Base-by-base conservation (phyloP, 768 basidiomycete genomes). In the Mrakia gelida region DNA sequence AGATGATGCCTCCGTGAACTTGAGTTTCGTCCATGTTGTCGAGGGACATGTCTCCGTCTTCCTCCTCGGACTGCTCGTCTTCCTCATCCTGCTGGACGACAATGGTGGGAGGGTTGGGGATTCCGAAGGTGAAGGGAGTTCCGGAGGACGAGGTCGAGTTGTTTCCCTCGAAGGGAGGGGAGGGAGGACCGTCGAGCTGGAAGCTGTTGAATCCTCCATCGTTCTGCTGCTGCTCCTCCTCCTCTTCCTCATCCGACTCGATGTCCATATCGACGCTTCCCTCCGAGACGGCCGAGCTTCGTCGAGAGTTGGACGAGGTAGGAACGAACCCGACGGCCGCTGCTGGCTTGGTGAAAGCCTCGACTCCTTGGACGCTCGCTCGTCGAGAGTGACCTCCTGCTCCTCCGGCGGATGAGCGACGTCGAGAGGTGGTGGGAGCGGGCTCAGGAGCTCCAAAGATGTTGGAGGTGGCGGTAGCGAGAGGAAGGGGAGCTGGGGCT, bases 261-360 rank as follows among this genome's bases (percentile, higher is more conserved):
- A 81, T 76, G 54, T 80, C 83, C 77, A 84, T 80, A 32, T 84
- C 84, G 80, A 83, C 72, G n/a, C 61, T 65, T 28, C 77, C 77
- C 52, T 78, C 77, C n/a, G 71, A 73, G 45, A 61, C 77, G 28
- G 73, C 65, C 23, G 72, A 73, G 77, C 63, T 73, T 23, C 77
- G n/a, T 67, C 49, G 13, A 26, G 63, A 54, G 43, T 23, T 32
- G 49, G 38, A 38, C 0, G 62, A 45, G 43, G 28, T 72, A 18
- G 63, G 62, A 21, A 67, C 75, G 63, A 45, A 75, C 9, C 67
- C 67, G 34, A 70, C 67, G 38, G 67, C 34, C 1, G 65, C 65
- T 21, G 65, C 32, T 52, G 49, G 41, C 23, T 70, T 38, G 67
- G 67, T 41, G 67, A 70, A 70, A 23, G 67, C 67, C 41, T 70